Conservation (phyloP, 495 filamentous ascomycete species). For the Lophiotrema nucula region DNA sequence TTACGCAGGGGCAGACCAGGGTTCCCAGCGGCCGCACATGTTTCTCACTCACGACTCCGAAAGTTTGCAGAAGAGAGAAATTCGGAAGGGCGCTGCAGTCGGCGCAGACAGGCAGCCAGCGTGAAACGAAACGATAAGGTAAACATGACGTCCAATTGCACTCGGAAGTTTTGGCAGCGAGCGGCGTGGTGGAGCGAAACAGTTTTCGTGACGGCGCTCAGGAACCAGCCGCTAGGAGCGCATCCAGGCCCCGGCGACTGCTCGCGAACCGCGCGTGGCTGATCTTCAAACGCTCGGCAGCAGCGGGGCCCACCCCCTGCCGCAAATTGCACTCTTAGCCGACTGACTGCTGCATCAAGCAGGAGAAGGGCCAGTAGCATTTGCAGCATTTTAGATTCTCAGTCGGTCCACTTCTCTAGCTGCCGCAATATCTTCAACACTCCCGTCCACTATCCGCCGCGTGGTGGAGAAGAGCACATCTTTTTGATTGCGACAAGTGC, state of each 20-base stretch:
- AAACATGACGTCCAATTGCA: background rate
- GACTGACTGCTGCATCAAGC: background rate
- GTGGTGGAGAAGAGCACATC: too few relatives aligned
- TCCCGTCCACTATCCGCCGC: too few relatives aligned
- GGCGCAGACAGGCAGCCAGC: background rate
- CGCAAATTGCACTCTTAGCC: slow-evolving; percentile 6
- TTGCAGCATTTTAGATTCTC: background rate
- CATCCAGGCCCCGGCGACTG: background rate
- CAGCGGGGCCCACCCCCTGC: background rate
- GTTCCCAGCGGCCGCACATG: background rate
- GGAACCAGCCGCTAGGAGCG: slow-evolving; percentile 2
- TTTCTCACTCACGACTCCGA: background rate
- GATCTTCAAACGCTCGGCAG: slow-evolving; percentile 27
- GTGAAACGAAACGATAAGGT: slow-evolving; percentile 18
- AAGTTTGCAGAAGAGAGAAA: background rate
- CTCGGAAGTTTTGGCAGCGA: too few relatives aligned
- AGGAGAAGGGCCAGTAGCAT: background rate
- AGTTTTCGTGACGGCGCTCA: background rate
- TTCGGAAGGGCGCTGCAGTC: too few relatives aligned
- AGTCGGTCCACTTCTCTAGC: background rate
- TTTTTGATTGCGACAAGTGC: too few relatives aligned
- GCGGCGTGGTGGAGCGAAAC: slow-evolving; percentile 4
- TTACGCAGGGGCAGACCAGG: too few relatives aligned
- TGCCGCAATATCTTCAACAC: background rate
- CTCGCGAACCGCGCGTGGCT: slow-evolving; percentile 25